These are phyloP conservation scores for Malus fusca DNA, from an alignment of 306 rosid species.

Conservation along the genomic window DNA sequence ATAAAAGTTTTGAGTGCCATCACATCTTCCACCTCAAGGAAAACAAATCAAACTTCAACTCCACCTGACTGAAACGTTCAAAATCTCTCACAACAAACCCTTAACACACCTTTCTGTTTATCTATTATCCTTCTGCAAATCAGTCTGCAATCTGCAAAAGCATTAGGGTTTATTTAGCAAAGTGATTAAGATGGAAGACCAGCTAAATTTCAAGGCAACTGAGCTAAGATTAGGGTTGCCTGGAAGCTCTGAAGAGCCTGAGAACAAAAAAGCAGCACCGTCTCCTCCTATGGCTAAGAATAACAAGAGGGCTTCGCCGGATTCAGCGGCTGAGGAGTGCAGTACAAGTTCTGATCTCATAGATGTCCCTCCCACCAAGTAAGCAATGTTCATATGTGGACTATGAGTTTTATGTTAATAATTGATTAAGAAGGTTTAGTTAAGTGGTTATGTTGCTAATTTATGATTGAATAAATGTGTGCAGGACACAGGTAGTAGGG, in stretches of 20 bases:
- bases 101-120: background rate
- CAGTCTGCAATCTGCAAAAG: background rate
- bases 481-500: conserved; percentile 82
- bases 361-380: conserved; percentile 50
- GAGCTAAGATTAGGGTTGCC: conserved; percentile 74
- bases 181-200: conserved; percentile 21
- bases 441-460: background rate
- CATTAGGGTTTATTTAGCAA: background rate
- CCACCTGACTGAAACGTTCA: background rate
- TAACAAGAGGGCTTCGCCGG: conserved; percentile 49
- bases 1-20: conserved; percentile 29
- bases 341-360: conserved; percentile 5
- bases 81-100: background rate
- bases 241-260: conserved; percentile 24
- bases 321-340: conserved; percentile 24
- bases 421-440: background rate
- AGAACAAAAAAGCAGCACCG: conserved; percentile 10
- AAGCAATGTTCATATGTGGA: background rate
- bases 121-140: background rate
- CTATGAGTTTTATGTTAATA: background rate
- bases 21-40: background rate
- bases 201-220: conserved; percentile 41
- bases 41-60: background rate
- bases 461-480: background rate
- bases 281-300: conserved; percentile 17